Evolutionary conservation across 768 basidiomycete genomes (phyloP), one percentile per base, ranked within the genome.

Genomic region (Psilocybe subaeruginosa): DNA sequence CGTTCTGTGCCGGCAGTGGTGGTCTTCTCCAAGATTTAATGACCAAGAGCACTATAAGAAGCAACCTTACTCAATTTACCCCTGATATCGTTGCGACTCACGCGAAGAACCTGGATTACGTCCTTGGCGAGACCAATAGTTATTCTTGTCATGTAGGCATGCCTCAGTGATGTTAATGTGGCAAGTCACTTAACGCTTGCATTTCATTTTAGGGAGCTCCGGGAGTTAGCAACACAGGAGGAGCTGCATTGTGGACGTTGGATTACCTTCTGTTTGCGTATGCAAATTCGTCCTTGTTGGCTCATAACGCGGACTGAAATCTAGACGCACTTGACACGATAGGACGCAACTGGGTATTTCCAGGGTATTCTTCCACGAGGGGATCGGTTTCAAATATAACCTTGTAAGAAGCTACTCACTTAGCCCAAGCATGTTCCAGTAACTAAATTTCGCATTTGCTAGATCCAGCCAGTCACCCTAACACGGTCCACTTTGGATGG

Each of bases 321-420:
- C 23, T 23, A 45, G 17, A 8, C 6, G 14, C 55, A 11, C 62
- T 27, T 19, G 12, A 48, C 7, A 31, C 12, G 23, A 9, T 54
- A 79, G 78, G 16, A 73, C 83, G 1, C 81, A 82, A 63, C 70
- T 86, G 8, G 85, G 84, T 3, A 81, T 87, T 29, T 77, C 80
- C 30, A 76, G 81, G 53, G 62, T 87, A 14, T 85, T 81, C 73
- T 88, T 88, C 77, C 88, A 91, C 67, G 78, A 85, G 58, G 89
- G 88, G 14, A 76, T 90, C 56, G 89, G 89, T 0, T 90, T 80
- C 74, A 91, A 90, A 72, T 91, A 90, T 67, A 86, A 84, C 67
- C 75, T 89, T 56, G 88, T 86, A 58, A 56, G 74, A 12, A 1
- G 9, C 31, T 17, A 35, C 41, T 47, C 11, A 47, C 12, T 16